Conservation (phyloP, 106 monocot genomes). For the Acorus gramineus region DNA sequence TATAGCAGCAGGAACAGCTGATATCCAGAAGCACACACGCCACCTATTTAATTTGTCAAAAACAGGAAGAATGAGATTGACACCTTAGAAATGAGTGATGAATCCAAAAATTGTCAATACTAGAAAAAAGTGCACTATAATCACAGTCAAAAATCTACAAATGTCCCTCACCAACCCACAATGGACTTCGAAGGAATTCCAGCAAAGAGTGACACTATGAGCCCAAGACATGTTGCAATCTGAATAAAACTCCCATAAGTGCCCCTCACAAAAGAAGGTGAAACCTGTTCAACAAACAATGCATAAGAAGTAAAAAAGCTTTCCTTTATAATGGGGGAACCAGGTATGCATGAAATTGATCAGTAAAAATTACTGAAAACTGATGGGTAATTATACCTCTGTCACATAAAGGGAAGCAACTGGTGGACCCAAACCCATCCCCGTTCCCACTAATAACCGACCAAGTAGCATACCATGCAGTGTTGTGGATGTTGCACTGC, state of each 20-base stretch:
- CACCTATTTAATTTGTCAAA: constrained; percentile 41
- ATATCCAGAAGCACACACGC: constrained; percentile 93
- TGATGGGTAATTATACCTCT: constrained; percentile 42
- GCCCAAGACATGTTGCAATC: constrained; percentile 95
- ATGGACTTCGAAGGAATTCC: constrained; percentile 73
- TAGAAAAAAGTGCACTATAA: neutral
- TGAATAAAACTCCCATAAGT: constrained; percentile 98
- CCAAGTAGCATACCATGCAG: constrained; percentile 82
- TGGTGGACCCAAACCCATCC: constrained; percentile 90
- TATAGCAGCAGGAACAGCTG: constrained; percentile 58
- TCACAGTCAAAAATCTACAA: neutral
- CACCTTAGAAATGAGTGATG: neutral
- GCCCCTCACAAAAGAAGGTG: constrained; percentile 84
- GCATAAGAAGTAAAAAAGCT: neutral
- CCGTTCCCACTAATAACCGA: constrained; percentile 90
- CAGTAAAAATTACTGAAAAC: neutral
- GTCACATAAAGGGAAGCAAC: constrained; percentile 86
- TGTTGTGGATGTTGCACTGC: constrained; percentile 59
- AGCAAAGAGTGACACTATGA: constrained; percentile 61
- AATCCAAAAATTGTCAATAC: neutral
- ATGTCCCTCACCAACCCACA: constrained; percentile 42
- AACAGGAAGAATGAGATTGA: neutral
- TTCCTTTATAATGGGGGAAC: neutral
- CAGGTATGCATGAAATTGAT: constrained; percentile 1
- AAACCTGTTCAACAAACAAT: constrained; percentile 43